Evolutionary conservation across 2,329 filamentous ascomycete genomes (phyloP).

Genomic region (Apiospora arundinis): DNA sequence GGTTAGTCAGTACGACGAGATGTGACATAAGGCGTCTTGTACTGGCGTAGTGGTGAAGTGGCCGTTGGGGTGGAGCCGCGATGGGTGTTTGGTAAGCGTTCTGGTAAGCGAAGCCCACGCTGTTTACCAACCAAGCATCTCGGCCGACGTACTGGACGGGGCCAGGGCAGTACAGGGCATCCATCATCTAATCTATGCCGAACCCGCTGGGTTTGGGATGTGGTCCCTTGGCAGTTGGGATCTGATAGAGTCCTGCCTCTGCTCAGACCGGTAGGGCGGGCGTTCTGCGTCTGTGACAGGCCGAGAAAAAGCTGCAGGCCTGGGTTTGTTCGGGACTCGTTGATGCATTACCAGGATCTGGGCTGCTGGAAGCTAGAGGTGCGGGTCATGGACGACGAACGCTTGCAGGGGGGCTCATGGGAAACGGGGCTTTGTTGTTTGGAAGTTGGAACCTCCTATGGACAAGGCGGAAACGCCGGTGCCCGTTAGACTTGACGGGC

Average conservation of each 20-base stretch:
- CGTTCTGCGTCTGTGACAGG: background rate
- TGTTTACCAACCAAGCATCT: background rate
- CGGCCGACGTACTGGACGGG: background rate
- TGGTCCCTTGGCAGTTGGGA: background rate
- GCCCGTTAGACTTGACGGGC: background rate
- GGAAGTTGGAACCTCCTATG: background rate
- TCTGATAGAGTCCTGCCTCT: too few species aligned
- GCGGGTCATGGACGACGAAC: background rate
- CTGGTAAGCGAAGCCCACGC: background rate
- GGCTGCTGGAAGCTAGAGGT: background rate
- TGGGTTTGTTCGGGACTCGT: background rate
- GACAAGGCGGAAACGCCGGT: background rate
- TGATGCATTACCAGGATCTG: background rate
- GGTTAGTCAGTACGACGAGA: slow-evolving; percentile 5
- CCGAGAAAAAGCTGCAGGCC: background rate
- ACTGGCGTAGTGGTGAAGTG: background rate
- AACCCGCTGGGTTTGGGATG: slow-evolving; percentile 10
- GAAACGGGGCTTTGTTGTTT: background rate
- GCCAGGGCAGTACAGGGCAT: too few species aligned
- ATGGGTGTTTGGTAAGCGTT: background rate
- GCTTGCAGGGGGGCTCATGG: background rate
- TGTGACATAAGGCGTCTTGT: background rate
- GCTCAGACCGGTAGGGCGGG: background rate
- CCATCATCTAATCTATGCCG: slow-evolving; percentile 17
- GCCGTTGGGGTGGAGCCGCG: background rate